Base-by-base conservation (phyloP, 352 stramenopile species). In the Pythium grandisporangium region DNA sequence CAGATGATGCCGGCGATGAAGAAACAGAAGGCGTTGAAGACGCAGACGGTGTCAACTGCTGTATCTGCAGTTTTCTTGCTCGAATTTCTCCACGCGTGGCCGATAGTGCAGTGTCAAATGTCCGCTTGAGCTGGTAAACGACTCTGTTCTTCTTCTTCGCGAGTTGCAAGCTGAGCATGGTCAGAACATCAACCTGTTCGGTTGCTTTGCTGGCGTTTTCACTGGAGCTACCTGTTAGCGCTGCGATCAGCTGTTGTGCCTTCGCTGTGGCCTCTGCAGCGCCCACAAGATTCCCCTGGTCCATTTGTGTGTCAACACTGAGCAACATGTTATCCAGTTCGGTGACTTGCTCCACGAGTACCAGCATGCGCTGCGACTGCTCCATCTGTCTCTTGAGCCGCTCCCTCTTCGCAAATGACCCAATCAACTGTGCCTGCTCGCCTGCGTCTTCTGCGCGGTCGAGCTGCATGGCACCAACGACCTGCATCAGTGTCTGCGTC, bases 321-420 rank as follows among this genome's bases (percentile, higher is more conserved):
- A 48, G 43, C 0, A 86, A 30, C 8, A 66, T 36, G n/a, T 61
- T 55, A 37, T 89, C 72, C 13, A 79, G 63, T 43, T 72, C 55
- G 17, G 58, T 83, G 10, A 90, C 56, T n/a, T 81, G 74, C 53
- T 87, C 76, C 16, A 84, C 67, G 12, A 82, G 56, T 45, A 50
- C 27, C 30, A 90, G 48, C 62, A 81, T 81, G n/a, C 45, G 57
- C 22, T 64, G 66, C 2, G 70, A 82, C 41, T 84, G 66, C 22
- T 76, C 61, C 33, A 83, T 67, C 35, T 90, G 70, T 23, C 61
- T 52, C 55, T 68, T 71, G 6, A 90, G 42, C 0, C 52, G 55
- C 55, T 90, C 67, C 12, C 62, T 60, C 40, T 87, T 64, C 14
- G 62, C 73, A 19, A 83, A 71, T 6, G 69, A 81, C 24, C 61